Evolutionary conservation across 371 early-diverging fungal genomes (phyloP), one percentile per base, ranked within the genome.

Genomic region (Mucor ambiguus): DNA sequence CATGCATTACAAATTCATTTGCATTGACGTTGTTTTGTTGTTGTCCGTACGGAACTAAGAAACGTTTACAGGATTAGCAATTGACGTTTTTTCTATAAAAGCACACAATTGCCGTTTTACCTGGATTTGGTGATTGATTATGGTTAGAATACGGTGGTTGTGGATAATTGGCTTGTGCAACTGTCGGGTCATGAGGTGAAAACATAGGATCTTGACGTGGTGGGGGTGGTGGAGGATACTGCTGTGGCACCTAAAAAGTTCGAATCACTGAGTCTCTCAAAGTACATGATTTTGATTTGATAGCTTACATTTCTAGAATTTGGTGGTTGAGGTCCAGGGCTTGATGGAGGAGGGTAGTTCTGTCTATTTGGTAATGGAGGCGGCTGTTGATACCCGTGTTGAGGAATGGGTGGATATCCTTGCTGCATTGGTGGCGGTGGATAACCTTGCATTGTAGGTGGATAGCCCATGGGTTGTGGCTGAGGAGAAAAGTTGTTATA

Each of bases 151-250:
- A 30, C 9, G 70, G 73, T 35, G 70, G 73, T 26, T 73, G 73
- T 8, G 73, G 73, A 54, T 73, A 73, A 46, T 73, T 73, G 28
- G 73, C 73, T 61, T 73, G 73, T 12, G 60, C 35, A 12, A 73
- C 4, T 3, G 20, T 69, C 1, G 73, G 73, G 54, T 73, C 73
- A 43, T 43, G 60, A 11, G 70, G 73, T 22, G 48, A 54, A 55
- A 73, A 73, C 20, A 64, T 49, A 16, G 73, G 73, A 61, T 73
- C 73, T 56, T 61, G 64, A 29, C 59, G 46, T 22, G 62, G 57
- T 28, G 46, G 64, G 1, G 59, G 65, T 28, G 46, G 64, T 5
- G 59, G 65, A 35, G 65, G 59, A 10, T 52, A 52, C 0, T 26
- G 26, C 10, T 24, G 26, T 52, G 64, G 44, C 14, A 41, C 43